Conservation (phyloP, 1,139 yeast species). For the Kodamaea sp. region DNA sequence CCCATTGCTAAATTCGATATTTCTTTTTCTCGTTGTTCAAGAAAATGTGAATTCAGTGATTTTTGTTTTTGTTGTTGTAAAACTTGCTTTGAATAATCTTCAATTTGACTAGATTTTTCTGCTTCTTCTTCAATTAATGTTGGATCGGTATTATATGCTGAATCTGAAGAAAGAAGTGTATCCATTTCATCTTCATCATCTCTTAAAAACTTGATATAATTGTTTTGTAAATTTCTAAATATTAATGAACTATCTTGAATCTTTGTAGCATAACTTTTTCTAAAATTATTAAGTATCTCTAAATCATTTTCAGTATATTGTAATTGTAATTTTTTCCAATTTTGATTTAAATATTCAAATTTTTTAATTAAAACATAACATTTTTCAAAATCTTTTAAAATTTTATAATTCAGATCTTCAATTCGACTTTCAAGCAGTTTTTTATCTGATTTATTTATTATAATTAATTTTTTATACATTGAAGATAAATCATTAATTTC, state of each 20-base stretch:
- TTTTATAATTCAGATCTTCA: conserved; percentile 68
- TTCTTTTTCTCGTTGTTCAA: conserved; percentile 80
- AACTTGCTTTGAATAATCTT: conserved; percentile 37
- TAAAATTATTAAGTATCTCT: conserved; percentile 71
- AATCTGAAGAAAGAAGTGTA: conserved; percentile 13
- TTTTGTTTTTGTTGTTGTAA: conserved; percentile 46
- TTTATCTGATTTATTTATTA: conserved; percentile 83
- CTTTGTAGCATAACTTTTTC: conserved; percentile 78
- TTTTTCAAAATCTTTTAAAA: conserved; percentile 70
- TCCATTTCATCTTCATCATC: conserved; percentile 60
- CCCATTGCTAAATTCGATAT: conserved; percentile 91
- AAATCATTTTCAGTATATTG: conserved; percentile 48
- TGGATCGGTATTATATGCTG: conserved; percentile 2
- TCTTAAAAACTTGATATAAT: conserved; percentile 71
- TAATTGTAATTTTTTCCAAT: conserved; percentile 31
- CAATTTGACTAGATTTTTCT: conserved; percentile 17
- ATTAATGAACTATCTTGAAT: conserved; percentile 74
- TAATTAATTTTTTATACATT: conserved; percentile 73
- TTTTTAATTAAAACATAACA: conserved; percentile 75
- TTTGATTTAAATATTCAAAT: conserved; percentile 50
- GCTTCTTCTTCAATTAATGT: conserved; percentile 44
- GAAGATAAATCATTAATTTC: conserved; percentile 57
- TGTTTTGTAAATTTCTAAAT: conserved; percentile 84
- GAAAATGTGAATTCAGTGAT: conserved; percentile 29
- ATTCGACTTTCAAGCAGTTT: conserved; percentile 64